phyloP scores from a whole-genome alignment of 2,329 filamentous ascomycete species.

The Cryphonectria radicalis region DNA sequence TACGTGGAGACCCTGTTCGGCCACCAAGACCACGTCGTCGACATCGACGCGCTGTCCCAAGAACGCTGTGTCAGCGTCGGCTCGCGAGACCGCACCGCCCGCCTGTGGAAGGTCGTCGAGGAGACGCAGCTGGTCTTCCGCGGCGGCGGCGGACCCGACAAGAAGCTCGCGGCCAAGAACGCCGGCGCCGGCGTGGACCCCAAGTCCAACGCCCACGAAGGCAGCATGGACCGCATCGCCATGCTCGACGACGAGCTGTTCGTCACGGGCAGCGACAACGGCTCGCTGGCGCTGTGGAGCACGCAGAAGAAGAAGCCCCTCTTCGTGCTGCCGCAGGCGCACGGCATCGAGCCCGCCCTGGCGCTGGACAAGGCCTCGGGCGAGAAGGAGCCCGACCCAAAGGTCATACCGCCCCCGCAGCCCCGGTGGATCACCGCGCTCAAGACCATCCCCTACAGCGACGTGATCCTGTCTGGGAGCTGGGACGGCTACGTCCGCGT shows the following conservation, averaged over 20 bases:
- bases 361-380: constrained; percentile 72
- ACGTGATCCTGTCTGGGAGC: constrained; percentile 87
- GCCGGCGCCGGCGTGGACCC: constrained; percentile 47
- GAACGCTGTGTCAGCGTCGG: constrained; percentile 93
- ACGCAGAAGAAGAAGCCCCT: constrained; percentile 94
- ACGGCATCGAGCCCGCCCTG: constrained; percentile 79
- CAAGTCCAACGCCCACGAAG: constrained; percentile 68
- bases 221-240: constrained; percentile 88
- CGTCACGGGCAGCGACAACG: constrained; percentile 92
- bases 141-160: constrained; percentile 63
- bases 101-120: constrained; percentile 94
- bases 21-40: constrained; percentile 88
- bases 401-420: constrained; percentile 65
- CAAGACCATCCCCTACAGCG: constrained; percentile 83
- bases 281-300: constrained; percentile 84
- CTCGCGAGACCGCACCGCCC: constrained; percentile 85
- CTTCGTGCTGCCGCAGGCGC: constrained; percentile 76
- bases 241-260: constrained; percentile 89
- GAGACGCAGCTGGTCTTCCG: constrained; percentile 95
- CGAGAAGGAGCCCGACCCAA: constrained; percentile 65
- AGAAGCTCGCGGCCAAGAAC: constrained; percentile 52
- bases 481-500: constrained; percentile 90
- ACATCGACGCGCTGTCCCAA: constrained; percentile 79
- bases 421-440: constrained; percentile 92
- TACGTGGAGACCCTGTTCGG: constrained; percentile 97